Conservation (phyloP, 2,329 filamentous ascomycete species). For the Colletotrichum costaricense region DNA sequence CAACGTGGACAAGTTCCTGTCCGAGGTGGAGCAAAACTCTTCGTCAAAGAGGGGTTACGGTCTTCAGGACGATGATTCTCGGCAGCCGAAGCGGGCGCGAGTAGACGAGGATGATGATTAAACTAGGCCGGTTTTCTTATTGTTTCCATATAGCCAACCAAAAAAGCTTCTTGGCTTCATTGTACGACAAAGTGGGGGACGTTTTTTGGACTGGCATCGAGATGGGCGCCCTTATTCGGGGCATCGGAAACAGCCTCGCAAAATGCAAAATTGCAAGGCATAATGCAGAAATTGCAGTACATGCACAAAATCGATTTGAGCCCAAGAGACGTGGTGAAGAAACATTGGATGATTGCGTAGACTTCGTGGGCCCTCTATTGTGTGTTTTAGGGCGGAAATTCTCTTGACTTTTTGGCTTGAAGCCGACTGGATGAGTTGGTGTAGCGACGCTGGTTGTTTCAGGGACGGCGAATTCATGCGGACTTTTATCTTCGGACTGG, state of each 20-base stretch:
- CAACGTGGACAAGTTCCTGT: constrained; percentile 93
- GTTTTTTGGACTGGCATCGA: constrained; percentile 11
- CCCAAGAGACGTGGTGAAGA: constrained; percentile 12
- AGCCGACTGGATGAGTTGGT: constrained; percentile 13
- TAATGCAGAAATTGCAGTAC: constrained; percentile 16
- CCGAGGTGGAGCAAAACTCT: constrained; percentile 75
- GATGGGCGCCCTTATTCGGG: neutral
- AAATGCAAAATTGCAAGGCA: constrained; percentile 2
- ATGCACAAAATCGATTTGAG: neutral
- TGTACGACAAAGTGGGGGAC: neutral
- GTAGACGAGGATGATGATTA: constrained; percentile 77
- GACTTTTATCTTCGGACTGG: neutral
- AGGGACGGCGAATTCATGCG: constrained; percentile 24
- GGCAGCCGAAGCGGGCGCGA: constrained; percentile 77
- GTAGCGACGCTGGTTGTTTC: constrained; percentile 30
- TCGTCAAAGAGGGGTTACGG: constrained; percentile 81
- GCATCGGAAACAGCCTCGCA: constrained; percentile 1
- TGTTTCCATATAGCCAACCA: neutral
- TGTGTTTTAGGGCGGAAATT: constrained; percentile 19
- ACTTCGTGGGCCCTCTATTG: neutral
- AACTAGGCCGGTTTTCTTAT: neutral
- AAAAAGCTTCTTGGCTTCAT: neutral
- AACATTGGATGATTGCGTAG: constrained; percentile 22
- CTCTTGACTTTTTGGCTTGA: neutral
- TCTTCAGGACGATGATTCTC: constrained; percentile 72